These are phyloP conservation scores for Fusarium virguliforme DNA, from an alignment of 2,329 filamentous ascomycete genomes.

Conservation along the genomic window DNA sequence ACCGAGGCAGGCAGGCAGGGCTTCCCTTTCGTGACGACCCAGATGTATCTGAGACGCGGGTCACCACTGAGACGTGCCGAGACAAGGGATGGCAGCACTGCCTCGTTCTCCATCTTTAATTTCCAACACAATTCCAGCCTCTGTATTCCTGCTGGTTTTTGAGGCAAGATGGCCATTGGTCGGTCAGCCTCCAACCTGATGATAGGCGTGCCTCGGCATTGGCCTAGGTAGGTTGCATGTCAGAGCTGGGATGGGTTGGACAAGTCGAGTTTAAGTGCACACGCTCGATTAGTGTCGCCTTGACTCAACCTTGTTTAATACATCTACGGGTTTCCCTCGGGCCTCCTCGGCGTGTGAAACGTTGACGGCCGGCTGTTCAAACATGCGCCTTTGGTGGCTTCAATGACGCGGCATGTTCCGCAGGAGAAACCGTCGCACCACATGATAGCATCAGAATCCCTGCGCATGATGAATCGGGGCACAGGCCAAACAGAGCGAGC, in stretches of 20 bases:
- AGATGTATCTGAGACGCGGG: slow-evolving; percentile 4
- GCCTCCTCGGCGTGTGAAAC: background rate
- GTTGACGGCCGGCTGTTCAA: background rate
- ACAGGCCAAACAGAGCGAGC: background rate
- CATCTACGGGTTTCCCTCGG: background rate
- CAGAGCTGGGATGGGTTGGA: background rate
- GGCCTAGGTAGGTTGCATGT: background rate
- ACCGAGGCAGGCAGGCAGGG: background rate
- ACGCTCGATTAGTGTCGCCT: background rate
- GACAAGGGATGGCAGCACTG: slow-evolving; percentile 8
- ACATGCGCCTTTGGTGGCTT: background rate
- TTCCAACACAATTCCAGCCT: background rate
- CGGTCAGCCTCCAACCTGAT: background rate
- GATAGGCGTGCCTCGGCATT: background rate
- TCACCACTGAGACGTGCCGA: background rate
- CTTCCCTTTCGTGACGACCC: background rate
- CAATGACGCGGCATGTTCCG: slow-evolving; percentile 4
- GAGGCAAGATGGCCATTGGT: background rate
- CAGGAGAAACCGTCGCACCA: background rate
- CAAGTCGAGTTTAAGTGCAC: background rate
- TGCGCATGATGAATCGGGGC: background rate
- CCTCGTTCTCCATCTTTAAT: slow-evolving; percentile 3
- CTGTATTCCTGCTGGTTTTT: background rate
- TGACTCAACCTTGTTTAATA: background rate
- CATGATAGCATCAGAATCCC: background rate